These are phyloP conservation scores for Annona cherimola DNA, from an alignment of 164 flowering plant genomes.

Conservation along the genomic window DNA sequence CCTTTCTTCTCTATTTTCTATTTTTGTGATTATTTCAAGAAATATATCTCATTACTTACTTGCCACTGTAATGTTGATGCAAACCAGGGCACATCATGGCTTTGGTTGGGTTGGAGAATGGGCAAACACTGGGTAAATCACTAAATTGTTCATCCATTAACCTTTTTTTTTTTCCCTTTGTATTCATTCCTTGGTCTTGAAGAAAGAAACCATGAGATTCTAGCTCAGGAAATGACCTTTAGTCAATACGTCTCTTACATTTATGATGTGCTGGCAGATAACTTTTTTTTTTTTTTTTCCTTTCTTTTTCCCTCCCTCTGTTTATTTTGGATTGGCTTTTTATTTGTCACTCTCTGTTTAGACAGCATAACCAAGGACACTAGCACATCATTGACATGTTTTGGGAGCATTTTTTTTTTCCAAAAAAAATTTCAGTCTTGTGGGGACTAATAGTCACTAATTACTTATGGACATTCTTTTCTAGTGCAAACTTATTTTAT, in stretches of 20 bases:
- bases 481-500: background rate
- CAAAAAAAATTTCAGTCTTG: no score
- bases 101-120: conserved; percentile 99
- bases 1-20: background rate
- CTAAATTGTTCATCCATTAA: no score
- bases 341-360: no score
- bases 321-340: no score
- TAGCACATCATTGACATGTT: no score
- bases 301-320: no score
- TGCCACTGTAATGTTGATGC: conserved; percentile 6
- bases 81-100: conserved; percentile 88
- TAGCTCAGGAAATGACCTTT: background rate
- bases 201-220: background rate
- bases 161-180: background rate
- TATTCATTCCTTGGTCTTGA: background rate
- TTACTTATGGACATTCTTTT: background rate
- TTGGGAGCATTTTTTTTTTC: no score
- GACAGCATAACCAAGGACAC: no score
- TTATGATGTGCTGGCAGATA: no score
- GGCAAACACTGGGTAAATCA: conserved; percentile 90
- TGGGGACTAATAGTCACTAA: no score
- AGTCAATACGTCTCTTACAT: no score
- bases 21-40: background rate
- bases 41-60: background rate
- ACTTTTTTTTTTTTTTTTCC: no score